Evolutionary conservation across 345 rosid genomes (phyloP).

Genomic region (Clausena lansium): DNA sequence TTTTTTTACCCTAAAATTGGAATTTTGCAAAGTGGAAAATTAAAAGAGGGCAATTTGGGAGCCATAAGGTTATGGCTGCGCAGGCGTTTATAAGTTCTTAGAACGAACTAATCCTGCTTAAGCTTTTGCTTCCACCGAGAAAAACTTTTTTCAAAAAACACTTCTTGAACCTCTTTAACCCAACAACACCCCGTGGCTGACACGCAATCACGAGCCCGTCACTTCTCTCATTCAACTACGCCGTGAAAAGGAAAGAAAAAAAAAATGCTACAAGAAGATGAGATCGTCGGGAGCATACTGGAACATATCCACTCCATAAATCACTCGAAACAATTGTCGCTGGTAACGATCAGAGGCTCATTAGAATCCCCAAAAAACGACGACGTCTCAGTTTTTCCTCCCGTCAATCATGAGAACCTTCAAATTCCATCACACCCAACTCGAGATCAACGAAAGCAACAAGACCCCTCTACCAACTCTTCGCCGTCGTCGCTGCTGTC

Average conservation of each 20-base stretch:
- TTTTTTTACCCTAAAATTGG: no score
- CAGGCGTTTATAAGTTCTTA: no score
- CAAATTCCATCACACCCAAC: slow-evolving; percentile 16
- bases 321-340: slow-evolving; percentile 21
- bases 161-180: background rate
- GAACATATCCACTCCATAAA: slow-evolving; percentile 2
- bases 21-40: background rate
- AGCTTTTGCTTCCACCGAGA: no score
- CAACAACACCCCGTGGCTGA: background rate
- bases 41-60: background rate
- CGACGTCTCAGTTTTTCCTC: slow-evolving; percentile 46
- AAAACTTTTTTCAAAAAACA: background rate
- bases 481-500: slow-evolving; percentile 2
- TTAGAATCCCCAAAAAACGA: slow-evolving; percentile 1
- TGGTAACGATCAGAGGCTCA: slow-evolving; percentile 46
- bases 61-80: background rate
- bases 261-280: slow-evolving; percentile 26
- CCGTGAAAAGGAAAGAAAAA: background rate
- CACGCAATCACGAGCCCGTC: no score
- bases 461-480: background rate
- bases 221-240: background rate
- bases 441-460: slow-evolving; percentile 2
- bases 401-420: slow-evolving; percentile 55
- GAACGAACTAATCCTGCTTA: no score
- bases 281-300: slow-evolving; percentile 3